phyloP scores from a whole-genome alignment of 2,329 filamentous ascomycete genomes.

The Phyllosticta citribraziliensis region DNA sequence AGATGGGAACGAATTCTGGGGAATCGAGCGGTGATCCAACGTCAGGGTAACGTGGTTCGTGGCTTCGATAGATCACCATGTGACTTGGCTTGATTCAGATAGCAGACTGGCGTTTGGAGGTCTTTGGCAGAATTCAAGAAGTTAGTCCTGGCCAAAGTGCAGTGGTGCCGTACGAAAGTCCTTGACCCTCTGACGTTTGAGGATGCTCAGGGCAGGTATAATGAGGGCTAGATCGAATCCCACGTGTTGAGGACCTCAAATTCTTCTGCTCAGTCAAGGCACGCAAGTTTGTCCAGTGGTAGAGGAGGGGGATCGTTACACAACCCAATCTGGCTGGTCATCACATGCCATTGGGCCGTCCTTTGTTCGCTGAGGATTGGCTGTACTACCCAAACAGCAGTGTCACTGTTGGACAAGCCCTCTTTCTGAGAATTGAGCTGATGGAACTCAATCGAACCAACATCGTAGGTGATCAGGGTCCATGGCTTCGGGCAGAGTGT shows the following conservation, averaged over 20 bases:
- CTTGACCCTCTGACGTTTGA: not conserved
- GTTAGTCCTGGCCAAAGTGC: not conserved
- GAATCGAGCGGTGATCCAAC: not conserved
- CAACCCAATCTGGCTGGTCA: not conserved
- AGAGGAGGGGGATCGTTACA: not conserved
- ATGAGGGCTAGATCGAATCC: not conserved
- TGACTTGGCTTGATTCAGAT: too few species aligned
- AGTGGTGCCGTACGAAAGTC: not conserved
- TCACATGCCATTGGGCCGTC: not conserved
- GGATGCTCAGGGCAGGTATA: not conserved
- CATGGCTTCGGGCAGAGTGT: not conserved
- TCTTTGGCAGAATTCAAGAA: not conserved
- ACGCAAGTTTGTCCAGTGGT: not conserved
- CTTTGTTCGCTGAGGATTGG: not conserved
- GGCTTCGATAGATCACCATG: not conserved
- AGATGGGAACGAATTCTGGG: not conserved
- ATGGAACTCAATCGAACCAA: not conserved
- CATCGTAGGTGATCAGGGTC: not conserved
- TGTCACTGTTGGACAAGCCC: not conserved
- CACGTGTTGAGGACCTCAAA: not conserved
- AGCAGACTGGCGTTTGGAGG: too few species aligned
- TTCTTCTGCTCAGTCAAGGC: not conserved
- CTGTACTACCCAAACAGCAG: not conserved
- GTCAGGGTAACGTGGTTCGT: not conserved
- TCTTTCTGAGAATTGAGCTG: not conserved